These are phyloP conservation scores for Pythium periplocum DNA, from an alignment of 352 stramenopile species.

Conservation along the genomic window DNA sequence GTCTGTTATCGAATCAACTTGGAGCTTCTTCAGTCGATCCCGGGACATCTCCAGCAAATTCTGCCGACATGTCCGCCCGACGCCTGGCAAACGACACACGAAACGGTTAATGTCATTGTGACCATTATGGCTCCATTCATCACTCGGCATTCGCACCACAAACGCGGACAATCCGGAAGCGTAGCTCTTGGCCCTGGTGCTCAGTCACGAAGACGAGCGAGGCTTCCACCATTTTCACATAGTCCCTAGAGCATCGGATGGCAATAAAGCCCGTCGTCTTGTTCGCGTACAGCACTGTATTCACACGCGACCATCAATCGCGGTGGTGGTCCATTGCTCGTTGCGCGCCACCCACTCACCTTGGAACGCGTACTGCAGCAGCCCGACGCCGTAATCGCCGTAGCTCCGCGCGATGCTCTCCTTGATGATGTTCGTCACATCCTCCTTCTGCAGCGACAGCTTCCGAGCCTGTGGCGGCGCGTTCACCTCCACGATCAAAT, in stretches of 20 bases:
- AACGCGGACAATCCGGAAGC: constrained; percentile 53
- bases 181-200: constrained; percentile 49
- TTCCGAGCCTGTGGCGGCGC: constrained; percentile 28
- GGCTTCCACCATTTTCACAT: constrained; percentile 70
- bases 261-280: constrained; percentile 41
- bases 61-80: no score
- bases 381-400: constrained; percentile 57
- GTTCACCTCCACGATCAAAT: constrained; percentile 57
- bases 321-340: background rate
- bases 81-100: no score
- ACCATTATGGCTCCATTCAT: no score
- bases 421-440: constrained; percentile 46
- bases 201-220: constrained; percentile 71
- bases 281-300: constrained; percentile 62
- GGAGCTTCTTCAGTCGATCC: no score
- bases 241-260: constrained; percentile 59
- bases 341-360: constrained; percentile 18
- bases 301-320: no score
- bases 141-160: constrained; percentile 35
- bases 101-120: no score
- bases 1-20: background rate
- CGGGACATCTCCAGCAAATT: no score
- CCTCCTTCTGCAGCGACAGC: constrained; percentile 48
- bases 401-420: constrained; percentile 66
- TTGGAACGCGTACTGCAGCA: constrained; percentile 78